These are phyloP conservation scores for Blastocystis sp. DNA, from an alignment of 352 stramenopile genomes.

Conservation along the genomic window DNA sequence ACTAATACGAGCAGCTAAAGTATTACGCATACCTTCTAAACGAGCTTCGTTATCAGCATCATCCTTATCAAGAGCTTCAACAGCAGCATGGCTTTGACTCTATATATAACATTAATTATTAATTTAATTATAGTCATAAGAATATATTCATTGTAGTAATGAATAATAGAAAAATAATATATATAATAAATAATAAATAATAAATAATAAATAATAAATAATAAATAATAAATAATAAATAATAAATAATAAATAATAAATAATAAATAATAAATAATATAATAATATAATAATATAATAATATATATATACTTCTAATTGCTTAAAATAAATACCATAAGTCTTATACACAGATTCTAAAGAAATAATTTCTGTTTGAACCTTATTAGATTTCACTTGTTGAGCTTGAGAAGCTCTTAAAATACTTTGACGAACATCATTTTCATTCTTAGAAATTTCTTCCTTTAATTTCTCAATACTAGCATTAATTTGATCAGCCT, in stretches of 20 bases:
- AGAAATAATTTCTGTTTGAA: conserved; percentile 30
- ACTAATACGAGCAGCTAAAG: conserved; percentile 5
- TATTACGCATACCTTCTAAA: conserved; percentile 4
- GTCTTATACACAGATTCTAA: conserved; percentile 31
- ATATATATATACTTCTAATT: no score
- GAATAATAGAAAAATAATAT: no score
- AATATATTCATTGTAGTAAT: conserved; percentile 16
- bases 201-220: no score
- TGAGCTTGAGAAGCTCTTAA: conserved; percentile 15
- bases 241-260: no score
- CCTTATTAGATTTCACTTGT: conserved; percentile 27
- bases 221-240: no score
- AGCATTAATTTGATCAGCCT: conserved; percentile 25
- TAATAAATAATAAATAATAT: no score
- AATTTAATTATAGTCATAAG: not conserved
- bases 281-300: no score
- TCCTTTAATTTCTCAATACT: not conserved
- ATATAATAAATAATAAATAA: no score
- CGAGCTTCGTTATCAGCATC: conserved; percentile 14
- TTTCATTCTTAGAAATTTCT: conserved; percentile 14
- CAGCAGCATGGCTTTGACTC: not conserved
- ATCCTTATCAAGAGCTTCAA: conserved; percentile 8
- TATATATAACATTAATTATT: not conserved
- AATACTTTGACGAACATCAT: not conserved
- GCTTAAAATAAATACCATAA: no score